Percentiles rank a stretch among this genome's conserved stretches.
Conservation (phyloP, 371 early-diverging fungal species). For the Mortierella sp. region DNA sequence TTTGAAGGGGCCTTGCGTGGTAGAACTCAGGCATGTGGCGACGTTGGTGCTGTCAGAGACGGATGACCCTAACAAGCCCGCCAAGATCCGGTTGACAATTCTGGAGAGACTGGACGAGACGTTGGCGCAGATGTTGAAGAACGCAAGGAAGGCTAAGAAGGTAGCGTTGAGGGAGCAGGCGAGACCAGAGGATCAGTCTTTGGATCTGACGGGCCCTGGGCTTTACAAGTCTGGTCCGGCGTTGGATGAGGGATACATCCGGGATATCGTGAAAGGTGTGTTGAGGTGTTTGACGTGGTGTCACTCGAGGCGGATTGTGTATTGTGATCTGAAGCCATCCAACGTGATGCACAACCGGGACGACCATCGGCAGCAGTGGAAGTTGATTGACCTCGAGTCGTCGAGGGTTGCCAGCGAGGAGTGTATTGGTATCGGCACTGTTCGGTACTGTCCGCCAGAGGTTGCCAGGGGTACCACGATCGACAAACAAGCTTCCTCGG, state of each 20-base stretch:
- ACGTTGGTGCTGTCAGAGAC: slow-evolving; percentile 49
- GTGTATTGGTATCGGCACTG: slow-evolving; percentile 47
- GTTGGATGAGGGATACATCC: slow-evolving; percentile 41
- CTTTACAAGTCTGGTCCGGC: slow-evolving; percentile 44
- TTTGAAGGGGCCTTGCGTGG: slow-evolving; percentile 47
- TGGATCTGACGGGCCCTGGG: slow-evolving; percentile 42
- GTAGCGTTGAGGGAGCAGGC: slow-evolving; percentile 47
- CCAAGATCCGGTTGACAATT: slow-evolving; percentile 44
- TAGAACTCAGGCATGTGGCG: slow-evolving; percentile 53
- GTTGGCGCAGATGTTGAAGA: slow-evolving; percentile 56
- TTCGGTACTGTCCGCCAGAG: slow-evolving; percentile 50
- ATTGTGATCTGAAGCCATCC: slow-evolving; percentile 54
- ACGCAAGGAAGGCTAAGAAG: slow-evolving; percentile 54
- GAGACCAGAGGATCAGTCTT: slow-evolving; percentile 8
- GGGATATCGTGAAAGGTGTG: slow-evolving; percentile 47
- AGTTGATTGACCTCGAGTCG: slow-evolving; percentile 51
- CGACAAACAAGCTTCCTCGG: slow-evolving; percentile 31
- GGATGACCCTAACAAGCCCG: slow-evolving; percentile 48
- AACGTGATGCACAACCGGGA: slow-evolving; percentile 58
- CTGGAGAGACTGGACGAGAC: slow-evolving; percentile 53
- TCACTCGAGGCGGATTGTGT: slow-evolving; percentile 50
- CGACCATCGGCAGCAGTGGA: slow-evolving; percentile 54
- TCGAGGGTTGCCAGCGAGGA: slow-evolving; percentile 47
- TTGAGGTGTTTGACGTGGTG: slow-evolving; percentile 47
- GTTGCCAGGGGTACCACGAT: slow-evolving; percentile 46